These are phyloP conservation scores for Vigna trinervia DNA, from an alignment of 306 rosid species.

Conservation along the genomic window DNA sequence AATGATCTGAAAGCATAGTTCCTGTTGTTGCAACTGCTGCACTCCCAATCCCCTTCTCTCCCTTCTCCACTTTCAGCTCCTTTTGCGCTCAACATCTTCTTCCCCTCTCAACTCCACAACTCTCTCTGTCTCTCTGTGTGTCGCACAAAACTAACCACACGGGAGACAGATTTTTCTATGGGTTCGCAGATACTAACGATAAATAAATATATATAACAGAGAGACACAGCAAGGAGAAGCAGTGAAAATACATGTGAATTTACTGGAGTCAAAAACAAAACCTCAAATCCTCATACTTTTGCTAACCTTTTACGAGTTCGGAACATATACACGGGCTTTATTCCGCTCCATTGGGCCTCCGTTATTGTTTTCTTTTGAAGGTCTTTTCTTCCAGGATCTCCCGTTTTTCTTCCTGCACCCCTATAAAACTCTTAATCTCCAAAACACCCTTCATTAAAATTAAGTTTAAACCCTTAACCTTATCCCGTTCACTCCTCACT, in stretches of 20 bases:
- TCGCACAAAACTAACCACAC: background rate
- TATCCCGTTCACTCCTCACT: too few species aligned
- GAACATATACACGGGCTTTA: too few species aligned
- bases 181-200: background rate
- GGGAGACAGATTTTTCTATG: background rate
- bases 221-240: background rate
- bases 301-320: too few species aligned
- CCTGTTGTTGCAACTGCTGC: slow-evolving; percentile 83
- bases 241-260: background rate
- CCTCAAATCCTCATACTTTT: too few species aligned
- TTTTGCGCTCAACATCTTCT: background rate
- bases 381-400: too few species aligned
- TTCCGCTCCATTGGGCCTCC: too few species aligned
- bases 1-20: slow-evolving; percentile 97
- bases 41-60: slow-evolving; percentile 98
- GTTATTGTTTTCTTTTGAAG: too few species aligned
- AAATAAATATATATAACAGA: background rate
- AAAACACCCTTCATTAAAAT: too few species aligned
- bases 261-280: background rate
- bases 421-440: too few species aligned
- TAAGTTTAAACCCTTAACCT: too few species aligned
- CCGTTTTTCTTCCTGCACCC: too few species aligned
- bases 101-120: background rate
- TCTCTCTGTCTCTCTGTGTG: background rate
- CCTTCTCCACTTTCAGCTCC: slow-evolving; percentile 67